A percentile compares a stretch with the other conserved stretches of the same genome.
Conservation (phyloP, 2,329 filamentous ascomycete genomes). For the Calonectria hongkongensis region DNA sequence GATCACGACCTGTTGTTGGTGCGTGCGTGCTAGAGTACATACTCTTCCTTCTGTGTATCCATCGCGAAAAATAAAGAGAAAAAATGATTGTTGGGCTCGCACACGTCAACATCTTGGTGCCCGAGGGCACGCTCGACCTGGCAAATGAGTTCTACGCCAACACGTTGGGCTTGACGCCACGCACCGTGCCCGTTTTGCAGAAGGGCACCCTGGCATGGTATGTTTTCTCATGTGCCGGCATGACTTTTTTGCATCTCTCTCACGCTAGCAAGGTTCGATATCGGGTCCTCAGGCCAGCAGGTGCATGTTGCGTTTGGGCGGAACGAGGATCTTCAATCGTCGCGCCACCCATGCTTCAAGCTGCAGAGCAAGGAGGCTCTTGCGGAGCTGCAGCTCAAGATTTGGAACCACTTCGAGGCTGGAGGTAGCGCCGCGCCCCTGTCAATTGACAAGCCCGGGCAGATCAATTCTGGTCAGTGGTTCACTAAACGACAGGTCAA, state of each 20-base stretch:
- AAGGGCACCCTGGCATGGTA: slow-evolving; percentile 26
- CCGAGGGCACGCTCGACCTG: slow-evolving; percentile 29
- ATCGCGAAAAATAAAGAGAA: not conserved
- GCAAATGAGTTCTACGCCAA: slow-evolving; percentile 32
- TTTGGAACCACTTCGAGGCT: slow-evolving; percentile 31
- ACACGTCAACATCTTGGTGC: slow-evolving; percentile 32
- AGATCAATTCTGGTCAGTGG: slow-evolving; percentile 26
- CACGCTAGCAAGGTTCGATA: slow-evolving; percentile 26
- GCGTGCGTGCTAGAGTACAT: too few relatives aligned
- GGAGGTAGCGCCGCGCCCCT: slow-evolving; percentile 25
- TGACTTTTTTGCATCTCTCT: not conserved
- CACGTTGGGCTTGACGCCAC: slow-evolving; percentile 22
- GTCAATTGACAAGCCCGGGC: slow-evolving; percentile 27
- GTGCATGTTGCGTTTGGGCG: slow-evolving; percentile 27
- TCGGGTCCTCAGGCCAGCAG: slow-evolving; percentile 30
- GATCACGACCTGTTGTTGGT: not conserved
- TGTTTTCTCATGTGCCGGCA: not conserved
- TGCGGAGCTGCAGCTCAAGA: slow-evolving; percentile 24
- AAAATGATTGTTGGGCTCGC: slow-evolving; percentile 25
- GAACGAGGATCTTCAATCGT: slow-evolving; percentile 9
- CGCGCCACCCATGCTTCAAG: slow-evolving; percentile 32
- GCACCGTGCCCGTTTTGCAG: slow-evolving; percentile 28
- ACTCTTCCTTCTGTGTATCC: not conserved
- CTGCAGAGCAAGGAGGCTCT: slow-evolving; percentile 23
- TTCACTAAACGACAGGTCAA: not conserved